A percentile compares a stretch with the other conserved stretches of the same genome.
Conservation (phyloP, 495 filamentous ascomycete species). For the Cercophora samala region DNA sequence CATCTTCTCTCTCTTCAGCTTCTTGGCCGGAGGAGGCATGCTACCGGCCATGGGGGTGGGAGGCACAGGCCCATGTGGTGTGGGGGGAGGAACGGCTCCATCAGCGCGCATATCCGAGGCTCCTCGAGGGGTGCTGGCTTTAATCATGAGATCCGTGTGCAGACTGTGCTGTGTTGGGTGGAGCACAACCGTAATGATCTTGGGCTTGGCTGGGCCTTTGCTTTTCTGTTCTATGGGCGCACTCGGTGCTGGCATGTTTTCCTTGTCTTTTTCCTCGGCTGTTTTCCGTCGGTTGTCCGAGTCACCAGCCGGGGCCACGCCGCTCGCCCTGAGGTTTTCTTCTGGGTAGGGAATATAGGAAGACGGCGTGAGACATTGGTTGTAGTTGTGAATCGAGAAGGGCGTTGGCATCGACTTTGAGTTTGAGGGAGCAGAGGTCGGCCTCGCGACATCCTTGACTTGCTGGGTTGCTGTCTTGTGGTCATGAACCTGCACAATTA, state of each 20-base stretch:
- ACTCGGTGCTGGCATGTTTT: slow-evolving; percentile 52
- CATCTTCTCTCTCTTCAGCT: slow-evolving; percentile 64
- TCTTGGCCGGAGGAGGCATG: slow-evolving; percentile 63
- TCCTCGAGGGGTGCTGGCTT: slow-evolving; percentile 64
- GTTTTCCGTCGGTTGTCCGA: slow-evolving; percentile 29
- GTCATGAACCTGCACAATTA: slow-evolving; percentile 90
- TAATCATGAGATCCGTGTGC: slow-evolving; percentile 69
- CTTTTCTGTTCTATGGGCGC: slow-evolving; percentile 50
- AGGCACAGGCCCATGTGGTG: slow-evolving; percentile 60
- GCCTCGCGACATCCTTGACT: slow-evolving; percentile 54
- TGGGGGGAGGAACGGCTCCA: slow-evolving; percentile 59
- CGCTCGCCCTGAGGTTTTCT: slow-evolving; percentile 43
- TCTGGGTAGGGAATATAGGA: slow-evolving; percentile 77
- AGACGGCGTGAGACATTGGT: slow-evolving; percentile 81
- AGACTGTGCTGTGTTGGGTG: slow-evolving; percentile 76
- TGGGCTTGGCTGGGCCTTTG: slow-evolving; percentile 52
- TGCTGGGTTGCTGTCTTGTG: slow-evolving; percentile 63
- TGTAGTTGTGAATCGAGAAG: slow-evolving; percentile 89
- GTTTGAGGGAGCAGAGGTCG: slow-evolving; percentile 30
- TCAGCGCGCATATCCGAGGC: slow-evolving; percentile 46
- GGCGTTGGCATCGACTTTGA: slow-evolving; percentile 59
- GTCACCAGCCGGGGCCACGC: slow-evolving; percentile 24
- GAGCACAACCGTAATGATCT: slow-evolving; percentile 73
- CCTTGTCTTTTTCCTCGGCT: slow-evolving; percentile 38
- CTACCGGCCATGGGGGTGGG: slow-evolving; percentile 52